Conservation (phyloP, 2,329 filamentous ascomycete genomes). For the Dothistroma pini region DNA sequence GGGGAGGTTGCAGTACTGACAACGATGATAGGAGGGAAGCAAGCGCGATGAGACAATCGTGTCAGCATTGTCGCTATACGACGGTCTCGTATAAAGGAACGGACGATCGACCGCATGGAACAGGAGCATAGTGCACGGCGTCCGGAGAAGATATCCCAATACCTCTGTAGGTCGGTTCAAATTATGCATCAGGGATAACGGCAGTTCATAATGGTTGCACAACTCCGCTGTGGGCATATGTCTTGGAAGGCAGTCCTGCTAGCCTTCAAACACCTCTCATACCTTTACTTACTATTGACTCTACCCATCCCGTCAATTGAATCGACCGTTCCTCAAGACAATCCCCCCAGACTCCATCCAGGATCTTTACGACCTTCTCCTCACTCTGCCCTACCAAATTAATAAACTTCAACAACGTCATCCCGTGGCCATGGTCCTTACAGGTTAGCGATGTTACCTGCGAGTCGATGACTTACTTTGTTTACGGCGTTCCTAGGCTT, state of each 20-base stretch:
- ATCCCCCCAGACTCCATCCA: neutral
- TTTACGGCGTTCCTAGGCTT: too few relatives aligned
- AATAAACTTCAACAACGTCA: neutral
- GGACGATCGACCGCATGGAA: neutral
- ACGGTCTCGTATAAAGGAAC: constrained; percentile 68
- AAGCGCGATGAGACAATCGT: constrained; percentile 99
- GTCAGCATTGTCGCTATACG: constrained; percentile 91
- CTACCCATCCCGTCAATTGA: neutral
- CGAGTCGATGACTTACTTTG: too few relatives aligned
- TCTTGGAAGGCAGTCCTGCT: neutral
- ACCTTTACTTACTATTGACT: too few relatives aligned
- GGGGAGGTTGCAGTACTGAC: constrained; percentile 13
- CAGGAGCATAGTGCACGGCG: neutral
- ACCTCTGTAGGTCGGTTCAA: constrained; percentile 1
- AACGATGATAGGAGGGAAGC: constrained; percentile 66
- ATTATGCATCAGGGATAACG: neutral
- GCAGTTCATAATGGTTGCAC: neutral
- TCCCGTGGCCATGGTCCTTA: neutral
- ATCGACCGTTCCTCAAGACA: neutral
- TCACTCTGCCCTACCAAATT: neutral
- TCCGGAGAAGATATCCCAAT: neutral
- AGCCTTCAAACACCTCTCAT: too few relatives aligned
- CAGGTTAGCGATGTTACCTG: neutral
- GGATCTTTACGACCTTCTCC: neutral
- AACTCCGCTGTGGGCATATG: neutral